These are phyloP conservation scores for Metschnikowia shivogae DNA, from an alignment of 805 yeast genomes.

Conservation along the genomic window DNA sequence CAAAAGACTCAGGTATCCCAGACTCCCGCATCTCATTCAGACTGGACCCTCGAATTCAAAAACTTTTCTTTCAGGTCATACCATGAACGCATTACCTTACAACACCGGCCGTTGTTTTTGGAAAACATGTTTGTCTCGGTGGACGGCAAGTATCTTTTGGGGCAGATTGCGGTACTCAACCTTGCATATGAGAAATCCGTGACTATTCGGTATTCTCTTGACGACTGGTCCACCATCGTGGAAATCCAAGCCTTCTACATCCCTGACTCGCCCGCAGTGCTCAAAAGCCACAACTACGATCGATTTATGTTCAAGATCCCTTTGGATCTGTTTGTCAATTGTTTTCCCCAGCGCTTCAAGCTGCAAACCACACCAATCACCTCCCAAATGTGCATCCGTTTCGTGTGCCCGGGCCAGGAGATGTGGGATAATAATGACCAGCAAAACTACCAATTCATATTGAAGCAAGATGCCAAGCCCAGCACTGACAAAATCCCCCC, in stretches of 20 bases:
- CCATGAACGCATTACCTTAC: constrained; percentile 26
- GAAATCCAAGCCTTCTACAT: constrained; percentile 64
- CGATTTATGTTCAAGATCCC: constrained; percentile 66
- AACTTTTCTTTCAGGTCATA: constrained; percentile 46
- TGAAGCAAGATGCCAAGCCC: background rate
- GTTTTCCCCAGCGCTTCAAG: constrained; percentile 4
- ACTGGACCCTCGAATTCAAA: constrained; percentile 43
- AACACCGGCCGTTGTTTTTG: constrained; percentile 34
- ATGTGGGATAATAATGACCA: constrained; percentile 75
- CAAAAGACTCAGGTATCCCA: constrained; percentile 13
- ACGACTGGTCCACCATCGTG: constrained; percentile 71
- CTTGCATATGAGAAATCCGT: constrained; percentile 64
- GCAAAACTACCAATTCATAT: constrained; percentile 52
- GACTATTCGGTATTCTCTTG: constrained; percentile 67
- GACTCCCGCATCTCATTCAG: constrained; percentile 10
- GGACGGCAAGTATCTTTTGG: constrained; percentile 57
- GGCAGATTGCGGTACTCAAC: constrained; percentile 77
- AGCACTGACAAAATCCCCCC: no score
- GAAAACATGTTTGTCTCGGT: constrained; percentile 59
- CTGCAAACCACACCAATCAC: constrained; percentile 17
- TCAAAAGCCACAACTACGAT: constrained; percentile 55
- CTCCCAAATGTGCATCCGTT: constrained; percentile 55
- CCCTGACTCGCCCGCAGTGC: constrained; percentile 49
- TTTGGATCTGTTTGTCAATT: constrained; percentile 21
- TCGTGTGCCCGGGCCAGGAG: constrained; percentile 45